Base-by-base conservation (phyloP, 331 rosid genomes). In the Prunus yedoensis region DNA sequence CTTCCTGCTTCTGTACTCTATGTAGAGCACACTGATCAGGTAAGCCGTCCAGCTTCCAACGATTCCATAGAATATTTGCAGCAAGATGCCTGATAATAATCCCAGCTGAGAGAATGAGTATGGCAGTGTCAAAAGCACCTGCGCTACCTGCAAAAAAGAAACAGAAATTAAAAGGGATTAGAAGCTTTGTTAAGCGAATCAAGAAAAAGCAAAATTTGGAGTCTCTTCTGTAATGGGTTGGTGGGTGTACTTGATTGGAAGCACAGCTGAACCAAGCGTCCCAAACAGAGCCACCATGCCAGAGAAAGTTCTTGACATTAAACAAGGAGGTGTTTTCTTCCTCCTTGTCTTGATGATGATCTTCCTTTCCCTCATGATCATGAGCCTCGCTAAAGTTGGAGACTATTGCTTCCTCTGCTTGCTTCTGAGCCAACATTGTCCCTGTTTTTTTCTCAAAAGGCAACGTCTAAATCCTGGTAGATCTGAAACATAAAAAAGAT, bases 181-280 rank as follows among this genome's bases (percentile, higher is more conserved):
- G 41, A 35, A 35, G 41, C 1, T 35, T 6, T 35, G 8, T 5
- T 35, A 35, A 23, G 54, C n/a, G 53, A 11, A 66, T 9, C 52
- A 41, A n/a, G 65, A 67, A 51, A 15, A 53, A 16, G 5, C 5
- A 10, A 16, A 16, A 23, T 9, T 7, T 17, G 6, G 5, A 43
- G 27, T 2, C 5, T 10, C 51, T 43, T 15, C 16, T 2, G 38
- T 51, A 18, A 23, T 8, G 68, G 47, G 68, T 16, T 51, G 8
- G 41, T 35, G 41, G 41, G 1, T 21, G 63, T 84, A 94, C 99
- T 87, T 94, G 99, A 86, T 94, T 94, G 51, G 99, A 94, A 78
- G 99, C 97, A 66, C 99, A 94, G 69, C 99, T 92, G 87, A 94
- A 92, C 99, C 99, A 94, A 21, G 97, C 97, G 66, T 94, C 99